Percentiles rank a stretch among this genome's conserved stretches.
phyloP scores from a whole-genome alignment of 345 rosid species.

The Erucastrum elatum region DNA sequence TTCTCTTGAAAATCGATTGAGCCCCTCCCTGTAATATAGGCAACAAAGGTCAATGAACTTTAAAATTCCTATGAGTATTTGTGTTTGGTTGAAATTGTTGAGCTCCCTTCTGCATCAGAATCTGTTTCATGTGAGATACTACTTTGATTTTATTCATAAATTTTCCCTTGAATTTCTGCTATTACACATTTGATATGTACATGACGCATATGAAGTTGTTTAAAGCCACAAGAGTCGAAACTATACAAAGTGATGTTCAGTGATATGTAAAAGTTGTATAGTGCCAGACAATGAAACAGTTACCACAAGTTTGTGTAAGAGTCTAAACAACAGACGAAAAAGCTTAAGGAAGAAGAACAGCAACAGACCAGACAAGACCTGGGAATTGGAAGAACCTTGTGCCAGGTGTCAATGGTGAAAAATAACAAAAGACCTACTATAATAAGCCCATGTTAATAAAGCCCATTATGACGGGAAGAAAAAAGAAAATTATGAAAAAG shows the following conservation, averaged over 20 bases:
- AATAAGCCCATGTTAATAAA: too few species aligned
- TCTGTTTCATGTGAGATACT: conserved; percentile 30
- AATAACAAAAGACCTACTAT: too few species aligned
- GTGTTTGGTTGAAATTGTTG: conserved; percentile 33
- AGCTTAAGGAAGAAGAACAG: conserved; percentile 74
- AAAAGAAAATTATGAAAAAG: too few species aligned
- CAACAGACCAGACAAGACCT: conserved; percentile 98
- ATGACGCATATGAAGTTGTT: neutral
- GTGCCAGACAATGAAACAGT: neutral
- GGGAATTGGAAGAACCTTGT: conserved; percentile 32
- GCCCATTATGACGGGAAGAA: too few species aligned
- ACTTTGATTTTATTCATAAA: neutral
- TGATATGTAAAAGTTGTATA: neutral
- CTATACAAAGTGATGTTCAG: neutral
- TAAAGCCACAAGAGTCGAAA: neutral
- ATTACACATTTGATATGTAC: neutral
- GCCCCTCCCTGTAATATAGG: conserved; percentile 34
- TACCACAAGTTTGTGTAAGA: conserved; percentile 48
- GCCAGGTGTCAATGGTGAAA: too few species aligned
- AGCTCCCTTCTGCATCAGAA: conserved; percentile 31
- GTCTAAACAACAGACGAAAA: conserved; percentile 34
- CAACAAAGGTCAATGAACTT: conserved; percentile 27
- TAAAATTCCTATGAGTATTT: conserved; percentile 21
- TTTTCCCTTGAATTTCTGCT: neutral
- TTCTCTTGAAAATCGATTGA: conserved; percentile 11